phyloP scores from a whole-genome alignment of 1,139 yeast species.

The Yamadazyma membranifaciens region DNA sequence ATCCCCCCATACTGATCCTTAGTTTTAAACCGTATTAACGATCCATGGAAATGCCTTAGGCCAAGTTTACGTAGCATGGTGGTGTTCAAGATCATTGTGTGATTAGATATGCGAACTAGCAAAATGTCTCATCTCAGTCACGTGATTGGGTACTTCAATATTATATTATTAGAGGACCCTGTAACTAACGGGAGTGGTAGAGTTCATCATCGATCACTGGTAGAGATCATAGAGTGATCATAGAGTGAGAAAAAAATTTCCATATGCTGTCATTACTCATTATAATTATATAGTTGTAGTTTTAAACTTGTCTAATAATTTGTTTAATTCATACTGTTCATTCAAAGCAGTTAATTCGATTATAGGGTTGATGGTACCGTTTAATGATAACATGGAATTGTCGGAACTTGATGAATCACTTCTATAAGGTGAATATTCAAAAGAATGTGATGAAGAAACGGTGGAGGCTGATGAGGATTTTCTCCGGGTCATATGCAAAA shows the following conservation, averaged over 20 bases:
- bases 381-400: slow-evolving; percentile 7
- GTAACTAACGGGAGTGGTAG: too few relatives aligned
- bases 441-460: neutral
- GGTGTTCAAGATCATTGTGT: neutral
- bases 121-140: neutral
- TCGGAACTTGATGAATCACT: neutral
- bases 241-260: neutral
- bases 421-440: slow-evolving; percentile 3
- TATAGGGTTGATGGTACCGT: slow-evolving; percentile 32
- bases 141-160: too few relatives aligned
- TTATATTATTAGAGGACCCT: too few relatives aligned
- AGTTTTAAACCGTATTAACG: neutral
- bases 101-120: slow-evolving; percentile 1
- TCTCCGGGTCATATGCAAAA: slow-evolving; percentile 3
- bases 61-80: neutral
- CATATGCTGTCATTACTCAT: slow-evolving; percentile 4
- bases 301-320: slow-evolving; percentile 23
- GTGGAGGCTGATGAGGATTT: slow-evolving; percentile 6
- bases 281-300: slow-evolving; percentile 5
- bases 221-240: too few relatives aligned
- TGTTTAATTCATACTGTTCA: slow-evolving; percentile 41
- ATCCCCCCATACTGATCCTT: slow-evolving; percentile 9
- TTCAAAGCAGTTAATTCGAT: slow-evolving; percentile 42
- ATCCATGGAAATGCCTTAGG: neutral
- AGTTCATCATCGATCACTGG: too few relatives aligned